Conservation (phyloP, 2,329 filamentous ascomycete species). For the Paecilomyces niveus region DNA sequence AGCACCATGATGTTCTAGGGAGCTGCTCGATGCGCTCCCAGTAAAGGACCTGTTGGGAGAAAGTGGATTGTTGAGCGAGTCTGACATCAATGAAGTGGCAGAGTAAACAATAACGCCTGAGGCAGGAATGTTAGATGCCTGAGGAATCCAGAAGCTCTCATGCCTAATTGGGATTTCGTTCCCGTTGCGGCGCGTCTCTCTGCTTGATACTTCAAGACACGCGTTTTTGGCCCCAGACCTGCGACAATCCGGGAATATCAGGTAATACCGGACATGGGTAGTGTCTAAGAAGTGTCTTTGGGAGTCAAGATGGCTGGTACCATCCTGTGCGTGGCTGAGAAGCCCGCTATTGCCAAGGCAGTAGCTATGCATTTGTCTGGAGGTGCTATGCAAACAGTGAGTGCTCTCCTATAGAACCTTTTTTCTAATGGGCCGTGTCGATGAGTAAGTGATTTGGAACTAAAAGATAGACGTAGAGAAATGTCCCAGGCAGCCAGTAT, state of each 20-base stretch:
- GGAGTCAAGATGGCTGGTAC: constrained; percentile 14
- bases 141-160: neutral
- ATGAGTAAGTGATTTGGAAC: constrained; percentile 11
- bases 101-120: neutral
- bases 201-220: neutral
- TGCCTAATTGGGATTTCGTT: neutral
- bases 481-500: constrained; percentile 62
- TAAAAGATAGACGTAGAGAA: constrained; percentile 46
- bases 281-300: neutral
- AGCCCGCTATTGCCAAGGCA: constrained; percentile 92
- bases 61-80: neutral
- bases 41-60: neutral
- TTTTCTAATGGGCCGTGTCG: neutral
- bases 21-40: neutral
- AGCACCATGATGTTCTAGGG: constrained; percentile 54
- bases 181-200: neutral
- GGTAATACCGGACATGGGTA: neutral
- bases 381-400: constrained; percentile 62
- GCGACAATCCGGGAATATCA: neutral
- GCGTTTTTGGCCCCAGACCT: neutral
- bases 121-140: neutral
- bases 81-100: neutral
- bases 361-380: constrained; percentile 86
- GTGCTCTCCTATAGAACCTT: constrained; percentile 22
- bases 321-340: constrained; percentile 72